Evolutionary conservation across 257 asterid genomes (phyloP), one percentile per base, ranked within the genome.

Genomic region (Fraxinus excelsior): DNA sequence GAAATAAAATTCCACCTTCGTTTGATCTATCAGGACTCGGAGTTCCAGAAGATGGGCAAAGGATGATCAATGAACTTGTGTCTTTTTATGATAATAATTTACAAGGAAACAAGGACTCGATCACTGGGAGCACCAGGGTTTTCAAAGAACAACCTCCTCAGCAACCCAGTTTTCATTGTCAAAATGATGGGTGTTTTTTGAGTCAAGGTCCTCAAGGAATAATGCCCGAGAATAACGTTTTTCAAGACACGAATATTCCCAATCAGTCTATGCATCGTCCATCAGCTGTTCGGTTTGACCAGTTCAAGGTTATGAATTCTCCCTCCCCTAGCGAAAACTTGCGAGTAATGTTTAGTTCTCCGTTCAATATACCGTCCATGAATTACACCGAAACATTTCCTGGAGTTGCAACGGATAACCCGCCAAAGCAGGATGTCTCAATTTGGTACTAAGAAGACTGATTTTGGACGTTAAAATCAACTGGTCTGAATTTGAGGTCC

Each of bases 11-110:
- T 26, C 80, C 80, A 9, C 78, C 87, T 18, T n/a, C 92, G 1
- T 81, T 86, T 29, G 92, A 87, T 79, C 79, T 89, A 12, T 81
- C 94, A 0, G 96, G 93, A 25, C 67, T 85, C 0, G 92, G 92
- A 25, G 94, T 92, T 42, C 91, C 97, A 0, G 97, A 92, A 79
- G 97, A 89, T n/a, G 97, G 96, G 75, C 91, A 91, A 81, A 88
- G 89, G 80, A 83, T 81, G 89, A 89, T 92, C 75, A 82, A 34
- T 2, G 94, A 88, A 25, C 96, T 92, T 7, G 88, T 92, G 96
- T 88, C 96, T 0, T 74, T 81, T 7, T 92, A 92, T 2, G 97
- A 91, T 3, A 76, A 42, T 6, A 87, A 89, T 58, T 75, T 89
- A 44, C 92, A 87, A 78, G 85, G 78, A 38, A 85, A 82, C 84